Evolutionary conservation across 2,329 filamentous ascomycete genomes (phyloP), one percentile per base, ranked within the genome.

Genomic region (Exophiala sp.): DNA sequence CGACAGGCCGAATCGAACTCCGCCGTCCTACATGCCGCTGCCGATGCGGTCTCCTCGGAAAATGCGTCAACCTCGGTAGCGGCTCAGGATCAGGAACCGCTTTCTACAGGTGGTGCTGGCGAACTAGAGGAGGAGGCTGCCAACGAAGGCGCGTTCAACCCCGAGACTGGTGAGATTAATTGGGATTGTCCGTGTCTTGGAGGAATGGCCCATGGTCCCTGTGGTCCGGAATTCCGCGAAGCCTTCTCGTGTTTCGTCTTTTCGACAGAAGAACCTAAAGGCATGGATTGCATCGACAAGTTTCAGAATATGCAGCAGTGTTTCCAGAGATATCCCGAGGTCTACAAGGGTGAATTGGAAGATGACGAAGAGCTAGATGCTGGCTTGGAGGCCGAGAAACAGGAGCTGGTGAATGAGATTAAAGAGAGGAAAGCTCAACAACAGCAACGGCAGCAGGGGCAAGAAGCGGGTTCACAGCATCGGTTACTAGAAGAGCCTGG

Each of bases 231-330:
- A 64, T 98, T 98, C 79, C 89, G 85, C 74, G 83, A 83, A 19
- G 93, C 93, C 0, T 98, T 98, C 64, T 95, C 89, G 79, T 98
- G 93, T 73, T 98, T 98, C 64, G 89, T 98, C n/a, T 93, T 84
- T 73, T 95, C 88, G 2, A 82, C 81, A 35, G 88, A 95, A 66
- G 93, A 98, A 66, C 90, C 90, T 29, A 98, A 98, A 81, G 91
- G 91, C 44, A 91, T 95, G 74, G 89, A 96, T 66, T 96, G 90
- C 73, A 93, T 96, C 65, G 89, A 95, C 22, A 95, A 93, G 73
- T 96, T 96, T 78, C 90, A 95, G 77, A 82, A 78, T 62, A 98
- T 98, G 93, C 93, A 97, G 74, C 85, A 91, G 63, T 98, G 93
- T 75, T 98, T 98, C 79, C 81, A 89, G 61, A 74, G 83, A 66